These are phyloP conservation scores for Barnettozyma sucrosica DNA, from an alignment of 805 yeast species.

Conservation along the genomic window DNA sequence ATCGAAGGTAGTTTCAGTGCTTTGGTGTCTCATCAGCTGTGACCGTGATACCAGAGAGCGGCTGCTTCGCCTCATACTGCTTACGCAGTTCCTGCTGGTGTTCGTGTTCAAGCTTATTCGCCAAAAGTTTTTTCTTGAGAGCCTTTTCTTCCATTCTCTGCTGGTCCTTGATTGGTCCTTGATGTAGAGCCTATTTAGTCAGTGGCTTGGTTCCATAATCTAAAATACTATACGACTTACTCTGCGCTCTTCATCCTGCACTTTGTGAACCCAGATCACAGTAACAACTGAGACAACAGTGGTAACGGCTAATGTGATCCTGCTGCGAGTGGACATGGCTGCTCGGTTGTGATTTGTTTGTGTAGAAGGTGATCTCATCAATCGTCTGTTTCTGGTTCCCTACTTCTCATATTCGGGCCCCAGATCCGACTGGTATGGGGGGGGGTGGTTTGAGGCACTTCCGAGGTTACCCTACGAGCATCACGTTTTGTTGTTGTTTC, in stretches of 20 bases:
- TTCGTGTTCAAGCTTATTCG: constrained; percentile 61
- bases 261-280: constrained; percentile 60
- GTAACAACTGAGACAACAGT: constrained; percentile 51
- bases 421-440: background rate
- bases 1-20: background rate
- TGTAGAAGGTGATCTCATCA: background rate
- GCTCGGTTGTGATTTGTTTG: background rate
- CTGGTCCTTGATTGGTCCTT: constrained; percentile 84
- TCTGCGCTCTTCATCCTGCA: constrained; percentile 65
- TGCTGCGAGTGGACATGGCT: constrained; percentile 74
- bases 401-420: too few species aligned
- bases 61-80: constrained; percentile 55
- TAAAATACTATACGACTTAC: constrained; percentile 27
- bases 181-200: constrained; percentile 50
- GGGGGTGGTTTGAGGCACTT: background rate
- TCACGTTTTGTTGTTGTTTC: constrained; percentile 3
- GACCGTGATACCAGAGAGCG: constrained; percentile 48
- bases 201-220: constrained; percentile 3
- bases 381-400: too few species aligned
- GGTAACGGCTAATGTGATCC: constrained; percentile 61
- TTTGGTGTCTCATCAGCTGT: constrained; percentile 34
- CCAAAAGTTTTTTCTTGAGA: constrained; percentile 25
- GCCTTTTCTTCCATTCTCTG: constrained; percentile 36
- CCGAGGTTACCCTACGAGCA: constrained; percentile 1
- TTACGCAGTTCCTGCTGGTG: constrained; percentile 56